Evolutionary conservation across 164 flowering plant species (phyloP).

Genomic region (Umbellularia californica): DNA sequence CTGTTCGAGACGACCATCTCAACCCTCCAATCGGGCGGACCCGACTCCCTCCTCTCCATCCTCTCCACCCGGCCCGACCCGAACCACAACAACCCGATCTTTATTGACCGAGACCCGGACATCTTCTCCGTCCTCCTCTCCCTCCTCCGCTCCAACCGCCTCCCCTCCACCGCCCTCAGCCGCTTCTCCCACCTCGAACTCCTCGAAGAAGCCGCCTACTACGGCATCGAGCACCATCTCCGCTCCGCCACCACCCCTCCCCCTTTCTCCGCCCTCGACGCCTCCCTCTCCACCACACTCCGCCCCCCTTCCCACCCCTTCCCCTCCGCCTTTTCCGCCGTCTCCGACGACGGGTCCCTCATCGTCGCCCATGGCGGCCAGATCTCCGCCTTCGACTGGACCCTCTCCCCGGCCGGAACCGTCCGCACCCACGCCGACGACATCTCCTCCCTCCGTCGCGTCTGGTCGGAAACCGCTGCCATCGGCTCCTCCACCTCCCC

Average conservation of each 20-base stretch:
- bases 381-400: constrained; percentile 71
- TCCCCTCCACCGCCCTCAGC: constrained; percentile 50
- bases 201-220: constrained; percentile 70
- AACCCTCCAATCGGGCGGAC: constrained; percentile 61
- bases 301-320: constrained; percentile 59
- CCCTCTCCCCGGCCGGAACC: constrained; percentile 47
- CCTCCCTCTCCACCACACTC: constrained; percentile 52
- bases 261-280: constrained; percentile 66
- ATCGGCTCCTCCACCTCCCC: constrained; percentile 52
- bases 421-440: constrained; percentile 70
- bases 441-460: constrained; percentile 53
- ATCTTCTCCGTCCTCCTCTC: constrained; percentile 82
- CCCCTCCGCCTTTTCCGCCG: constrained; percentile 51
- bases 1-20: constrained; percentile 77
- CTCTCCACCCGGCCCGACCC: constrained; percentile 35
- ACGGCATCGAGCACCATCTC: constrained; percentile 72
- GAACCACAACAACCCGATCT: constrained; percentile 38
- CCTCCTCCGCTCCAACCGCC: constrained; percentile 70
- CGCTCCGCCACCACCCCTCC: constrained; percentile 56
- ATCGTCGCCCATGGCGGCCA: constrained; percentile 87
- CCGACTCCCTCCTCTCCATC: constrained; percentile 68
- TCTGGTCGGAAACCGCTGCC: constrained; percentile 54
- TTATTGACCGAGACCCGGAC: constrained; percentile 95
- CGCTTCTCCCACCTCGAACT: constrained; percentile 75
- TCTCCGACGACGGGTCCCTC: constrained; percentile 56